Evolutionary conservation across 768 basidiomycete genomes (phyloP).

Genomic region (Boletus insuetus): DNA sequence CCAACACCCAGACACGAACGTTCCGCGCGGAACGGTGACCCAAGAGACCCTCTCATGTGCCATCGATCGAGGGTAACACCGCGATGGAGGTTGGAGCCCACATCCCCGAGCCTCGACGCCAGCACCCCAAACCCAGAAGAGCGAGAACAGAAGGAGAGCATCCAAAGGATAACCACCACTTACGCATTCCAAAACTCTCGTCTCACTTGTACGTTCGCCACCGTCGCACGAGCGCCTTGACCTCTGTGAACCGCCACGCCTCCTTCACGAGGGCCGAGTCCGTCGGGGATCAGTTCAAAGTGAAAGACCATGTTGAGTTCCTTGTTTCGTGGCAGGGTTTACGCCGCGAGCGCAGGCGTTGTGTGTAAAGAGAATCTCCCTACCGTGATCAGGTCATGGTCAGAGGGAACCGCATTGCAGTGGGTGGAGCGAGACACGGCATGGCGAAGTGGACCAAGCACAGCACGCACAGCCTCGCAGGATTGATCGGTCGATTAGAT

Average conservation of each 20-base stretch:
- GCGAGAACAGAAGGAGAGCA: not conserved
- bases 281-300: slow-evolving; percentile 55
- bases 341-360: slow-evolving; percentile 49
- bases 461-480: not conserved
- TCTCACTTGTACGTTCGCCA: slow-evolving; percentile 48
- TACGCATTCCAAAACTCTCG: slow-evolving; percentile 64
- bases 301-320: slow-evolving; percentile 67
- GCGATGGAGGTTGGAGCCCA: too few species aligned
- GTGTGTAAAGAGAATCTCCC: slow-evolving; percentile 64
- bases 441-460: not conserved
- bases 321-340: slow-evolving; percentile 55
- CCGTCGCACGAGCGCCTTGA: slow-evolving; percentile 40
- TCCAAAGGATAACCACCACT: too few species aligned
- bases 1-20: slow-evolving; percentile 6
- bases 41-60: slow-evolving; percentile 13
- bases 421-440: slow-evolving; percentile 1
- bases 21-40: slow-evolving; percentile 5
- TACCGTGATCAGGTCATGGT: slow-evolving; percentile 59
- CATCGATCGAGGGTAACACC: slow-evolving; percentile 11
- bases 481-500: slow-evolving; percentile 16
- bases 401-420: slow-evolving; percentile 28
- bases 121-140: not conserved
- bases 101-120: too few species aligned
- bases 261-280: slow-evolving; percentile 37
- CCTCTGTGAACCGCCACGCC: slow-evolving; percentile 50